Conservation (phyloP, 192 early-diverging fungal species). For the Pilaira anomala region DNA sequence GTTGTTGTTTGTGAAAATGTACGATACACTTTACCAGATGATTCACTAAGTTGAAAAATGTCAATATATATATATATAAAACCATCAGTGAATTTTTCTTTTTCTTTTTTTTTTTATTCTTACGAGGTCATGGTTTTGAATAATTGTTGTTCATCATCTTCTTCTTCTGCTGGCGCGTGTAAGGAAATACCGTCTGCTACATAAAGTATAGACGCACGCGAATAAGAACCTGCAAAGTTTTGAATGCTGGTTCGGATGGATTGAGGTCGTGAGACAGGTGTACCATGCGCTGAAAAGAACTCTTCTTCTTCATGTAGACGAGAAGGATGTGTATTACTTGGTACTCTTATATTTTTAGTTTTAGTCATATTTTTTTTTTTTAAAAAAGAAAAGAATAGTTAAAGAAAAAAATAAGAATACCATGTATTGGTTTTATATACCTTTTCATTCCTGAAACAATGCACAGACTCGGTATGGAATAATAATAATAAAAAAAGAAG, state of each 20-base stretch:
- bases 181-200: conserved; percentile 27
- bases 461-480: no score
- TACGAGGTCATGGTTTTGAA: background rate
- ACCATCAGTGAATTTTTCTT: background rate
- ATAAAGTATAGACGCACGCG: conserved; percentile 25
- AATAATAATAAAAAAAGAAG: no score
- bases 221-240: conserved; percentile 31
- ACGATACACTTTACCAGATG: background rate
- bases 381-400: no score
- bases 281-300: conserved; percentile 7
- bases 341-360: background rate
- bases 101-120: background rate
- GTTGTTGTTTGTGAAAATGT: conserved; percentile 7
- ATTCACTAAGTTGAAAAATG: background rate
- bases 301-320: conserved; percentile 6
- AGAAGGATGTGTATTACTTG: background rate
- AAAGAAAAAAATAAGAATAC: no score
- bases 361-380: no score
- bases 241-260: conserved; percentile 11
- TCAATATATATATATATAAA: background rate
- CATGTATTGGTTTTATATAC: no score
- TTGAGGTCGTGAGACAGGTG: conserved; percentile 4
- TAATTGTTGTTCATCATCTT: conserved; percentile 8
- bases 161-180: background rate
- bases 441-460: no score